Base-by-base conservation (phyloP, 2,329 filamentous ascomycete genomes). In the Phoma sp. region DNA sequence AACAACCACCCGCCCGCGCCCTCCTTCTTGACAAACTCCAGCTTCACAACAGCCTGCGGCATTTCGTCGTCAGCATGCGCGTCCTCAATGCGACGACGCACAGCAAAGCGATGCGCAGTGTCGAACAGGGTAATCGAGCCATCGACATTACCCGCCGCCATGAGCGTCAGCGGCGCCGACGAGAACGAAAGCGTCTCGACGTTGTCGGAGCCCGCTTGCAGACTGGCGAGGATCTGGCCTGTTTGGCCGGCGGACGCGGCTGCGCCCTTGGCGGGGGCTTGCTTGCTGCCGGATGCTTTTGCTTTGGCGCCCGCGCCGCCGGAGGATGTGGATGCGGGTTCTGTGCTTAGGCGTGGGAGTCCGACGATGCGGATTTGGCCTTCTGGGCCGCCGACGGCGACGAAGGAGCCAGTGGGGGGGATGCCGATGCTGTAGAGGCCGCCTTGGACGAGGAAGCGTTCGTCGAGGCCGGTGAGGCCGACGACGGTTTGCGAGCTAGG, bases 361-460 rank as follows among this genome's bases (percentile, higher is more conserved):
- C 91, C 89, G 36, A 98, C 84, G 57, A 98, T 85, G 67, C 90
- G 90, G 74, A 98, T 89, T 56, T 90, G 84, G 23, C 95, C 95
- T 52, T 88, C 91, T 1, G 92, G 93, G 56, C 95, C 95, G 51
- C 95, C 95, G 0, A 92, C 91, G 0, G 91, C 93, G 1, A 92
- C 86, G 59, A 96, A 89, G 0, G 88, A 81, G 32, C 91, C 90
- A 14, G 85, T 87, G 0, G 93, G 92, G 5, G 93, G 89, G 60
- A 97, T 81, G 15, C 91, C 92, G 29, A 97, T 85, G 32, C 89
- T 92, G 83, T 92, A 98, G 1, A 99, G 81, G 0, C 95, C 95
- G 20, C 93, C 95, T 53, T 96, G 91, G 42, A 98, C 90, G 26
- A 86, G 87, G 78, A 99, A 99, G 39, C 95, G 87, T 79, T 96